phyloP scores from a whole-genome alignment of 345 rosid genomes.

The Xanthoceras sorbifolium region DNA sequence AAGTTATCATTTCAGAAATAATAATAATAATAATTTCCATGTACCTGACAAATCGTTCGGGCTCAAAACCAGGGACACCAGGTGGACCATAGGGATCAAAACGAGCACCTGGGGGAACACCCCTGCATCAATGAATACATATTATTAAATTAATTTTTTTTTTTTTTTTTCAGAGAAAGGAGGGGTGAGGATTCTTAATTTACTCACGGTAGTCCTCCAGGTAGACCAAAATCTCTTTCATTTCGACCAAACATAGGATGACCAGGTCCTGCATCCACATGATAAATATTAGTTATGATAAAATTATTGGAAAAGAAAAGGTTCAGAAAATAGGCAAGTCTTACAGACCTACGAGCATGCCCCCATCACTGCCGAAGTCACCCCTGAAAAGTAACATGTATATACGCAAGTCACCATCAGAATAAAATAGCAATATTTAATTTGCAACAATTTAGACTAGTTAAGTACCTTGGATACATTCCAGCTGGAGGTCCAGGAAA shows the following conservation, averaged over 20 bases:
- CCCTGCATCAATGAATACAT: constrained; percentile 46
- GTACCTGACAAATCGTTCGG: constrained; percentile 70
- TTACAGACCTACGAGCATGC: constrained; percentile 79
- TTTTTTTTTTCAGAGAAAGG: background rate
- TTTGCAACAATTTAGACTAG: background rate
- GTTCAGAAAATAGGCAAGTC: background rate
- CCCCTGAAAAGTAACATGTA: constrained; percentile 48
- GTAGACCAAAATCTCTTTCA: constrained; percentile 40
- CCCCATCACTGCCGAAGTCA: constrained; percentile 50
- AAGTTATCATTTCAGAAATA: background rate
- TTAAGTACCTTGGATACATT: constrained; percentile 62
- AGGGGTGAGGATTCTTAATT: constrained; percentile 13
- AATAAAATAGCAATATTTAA: background rate
- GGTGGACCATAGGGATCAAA: constrained; percentile 95
- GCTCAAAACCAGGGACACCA: constrained; percentile 81
- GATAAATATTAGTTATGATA: constrained; percentile 12
- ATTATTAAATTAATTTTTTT: background rate
- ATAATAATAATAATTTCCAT: background rate
- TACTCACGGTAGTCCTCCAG: constrained; percentile 60
- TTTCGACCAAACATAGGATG: constrained; percentile 65
- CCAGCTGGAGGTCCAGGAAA: constrained; percentile 84
- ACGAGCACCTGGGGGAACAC: constrained; percentile 89
- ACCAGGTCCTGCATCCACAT: constrained; percentile 62
- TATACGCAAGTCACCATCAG: background rate
- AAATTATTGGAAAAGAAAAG: background rate